These are phyloP conservation scores for Penicillium bovifimosum DNA, from an alignment of 495 filamentous ascomycete species.

Conservation along the genomic window DNA sequence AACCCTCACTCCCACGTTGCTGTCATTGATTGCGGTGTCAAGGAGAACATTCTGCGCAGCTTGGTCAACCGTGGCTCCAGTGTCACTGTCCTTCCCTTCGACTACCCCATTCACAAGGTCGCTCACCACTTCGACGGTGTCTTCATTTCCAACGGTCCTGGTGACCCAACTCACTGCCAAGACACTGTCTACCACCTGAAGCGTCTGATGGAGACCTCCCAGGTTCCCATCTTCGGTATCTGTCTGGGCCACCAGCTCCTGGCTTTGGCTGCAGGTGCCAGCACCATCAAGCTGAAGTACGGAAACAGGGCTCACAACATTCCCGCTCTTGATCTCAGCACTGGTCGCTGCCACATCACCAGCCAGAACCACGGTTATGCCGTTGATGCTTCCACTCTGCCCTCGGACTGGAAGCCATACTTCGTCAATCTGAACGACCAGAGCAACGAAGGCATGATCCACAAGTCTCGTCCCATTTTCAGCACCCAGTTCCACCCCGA, in stretches of 20 bases:
- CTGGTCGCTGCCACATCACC: constrained; percentile 96
- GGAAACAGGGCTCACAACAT: constrained; percentile 99
- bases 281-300: constrained; percentile 93
- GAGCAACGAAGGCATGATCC: constrained; percentile 93
- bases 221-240: constrained; percentile 93
- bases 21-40: constrained; percentile 95
- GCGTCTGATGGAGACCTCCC: constrained; percentile 81
- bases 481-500: constrained; percentile 98
- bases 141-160: constrained; percentile 95
- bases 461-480: constrained; percentile 94
- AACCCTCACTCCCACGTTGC: constrained; percentile 83
- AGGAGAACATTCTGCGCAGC: constrained; percentile 97
- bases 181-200: constrained; percentile 85
- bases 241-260: constrained; percentile 88
- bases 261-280: constrained; percentile 70
- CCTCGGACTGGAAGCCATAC: constrained; percentile 89
- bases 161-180: constrained; percentile 94
- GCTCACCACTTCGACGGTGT: constrained; percentile 95
- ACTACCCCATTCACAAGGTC: constrained; percentile 97
- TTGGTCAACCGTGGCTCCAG: constrained; percentile 81
- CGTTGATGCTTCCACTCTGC: constrained; percentile 79
- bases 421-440: constrained; percentile 96
- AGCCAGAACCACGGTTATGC: constrained; percentile 98
- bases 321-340: constrained; percentile 86
- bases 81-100: constrained; percentile 89